phyloP scores from a whole-genome alignment of 2,329 filamentous ascomycete species.

The Xylariaceae sp. region DNA sequence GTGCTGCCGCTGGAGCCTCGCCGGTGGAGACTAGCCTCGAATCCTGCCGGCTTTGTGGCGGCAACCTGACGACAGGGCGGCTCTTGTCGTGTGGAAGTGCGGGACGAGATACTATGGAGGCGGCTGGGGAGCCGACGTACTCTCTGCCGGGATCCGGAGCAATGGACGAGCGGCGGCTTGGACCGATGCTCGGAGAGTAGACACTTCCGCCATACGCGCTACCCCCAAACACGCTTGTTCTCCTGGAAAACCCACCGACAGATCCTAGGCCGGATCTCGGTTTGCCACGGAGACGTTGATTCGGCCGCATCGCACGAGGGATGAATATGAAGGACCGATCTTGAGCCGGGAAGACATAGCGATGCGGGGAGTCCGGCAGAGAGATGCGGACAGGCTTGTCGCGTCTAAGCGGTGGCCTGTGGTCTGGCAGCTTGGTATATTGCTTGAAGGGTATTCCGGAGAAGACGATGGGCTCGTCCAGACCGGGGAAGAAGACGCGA shows the following conservation, averaged over 20 bases:
- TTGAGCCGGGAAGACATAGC: conserved; percentile 84
- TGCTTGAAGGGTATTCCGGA: conserved; percentile 76
- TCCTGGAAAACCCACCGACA: conserved; percentile 63
- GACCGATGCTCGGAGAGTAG: conserved; percentile 81
- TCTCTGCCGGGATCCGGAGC: conserved; percentile 63
- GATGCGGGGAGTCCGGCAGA: conserved; percentile 69
- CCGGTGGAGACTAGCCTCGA: conserved; percentile 25
- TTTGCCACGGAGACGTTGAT: conserved; percentile 72
- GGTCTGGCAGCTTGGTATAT: conserved; percentile 90
- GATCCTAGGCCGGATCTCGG: conserved; percentile 66
- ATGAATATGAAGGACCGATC: conserved; percentile 98
- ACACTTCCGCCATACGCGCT: conserved; percentile 64
- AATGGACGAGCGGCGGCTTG: conserved; percentile 83
- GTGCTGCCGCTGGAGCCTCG: conserved; percentile 33
- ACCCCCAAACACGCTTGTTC: conserved; percentile 74
- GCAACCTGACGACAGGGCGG: conserved; percentile 77
- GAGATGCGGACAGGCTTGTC: conserved; percentile 97
- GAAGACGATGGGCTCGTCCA: conserved; percentile 66
- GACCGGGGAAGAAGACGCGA: conserved; percentile 71
- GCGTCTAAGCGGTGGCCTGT: conserved; percentile 84
- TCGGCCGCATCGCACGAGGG: conserved; percentile 84
- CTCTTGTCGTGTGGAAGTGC: conserved; percentile 54
- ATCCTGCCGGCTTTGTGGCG: conserved; percentile 48
- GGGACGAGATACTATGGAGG: conserved; percentile 67
- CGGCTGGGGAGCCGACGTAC: conserved; percentile 72